Evolutionary conservation across 2,329 filamentous ascomycete genomes (phyloP).

Genomic region (Fusarium protoensiforme): DNA sequence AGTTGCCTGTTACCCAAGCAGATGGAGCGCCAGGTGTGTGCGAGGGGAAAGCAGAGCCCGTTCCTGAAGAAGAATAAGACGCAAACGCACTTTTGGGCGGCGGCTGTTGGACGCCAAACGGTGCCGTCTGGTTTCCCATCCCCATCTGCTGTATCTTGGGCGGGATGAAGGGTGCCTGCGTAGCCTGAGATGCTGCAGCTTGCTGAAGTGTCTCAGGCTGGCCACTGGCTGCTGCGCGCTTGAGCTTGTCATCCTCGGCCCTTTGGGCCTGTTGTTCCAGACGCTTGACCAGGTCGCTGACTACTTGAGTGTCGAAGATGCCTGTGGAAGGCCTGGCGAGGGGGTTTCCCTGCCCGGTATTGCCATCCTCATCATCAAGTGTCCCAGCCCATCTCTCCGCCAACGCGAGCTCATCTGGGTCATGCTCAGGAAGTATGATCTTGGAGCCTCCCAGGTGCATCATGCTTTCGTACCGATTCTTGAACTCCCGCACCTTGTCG

Average conservation of each 20-base stretch:
- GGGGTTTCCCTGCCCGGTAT: neutral
- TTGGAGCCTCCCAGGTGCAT: slow-evolving; percentile 30
- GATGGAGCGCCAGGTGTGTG: neutral
- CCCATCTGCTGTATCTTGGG: slow-evolving; percentile 27
- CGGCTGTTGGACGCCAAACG: neutral
- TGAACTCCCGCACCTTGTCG: slow-evolving; percentile 21
- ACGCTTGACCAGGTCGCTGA: slow-evolving; percentile 7
- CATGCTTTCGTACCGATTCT: slow-evolving; percentile 8
- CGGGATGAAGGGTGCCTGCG: neutral
- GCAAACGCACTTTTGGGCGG: slow-evolving; percentile 3
- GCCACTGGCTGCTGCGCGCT: neutral
- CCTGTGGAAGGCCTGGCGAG: slow-evolving; percentile 24
- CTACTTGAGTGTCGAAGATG: slow-evolving; percentile 14
- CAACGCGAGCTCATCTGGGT: slow-evolving; percentile 21
- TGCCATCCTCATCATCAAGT: slow-evolving; percentile 23
- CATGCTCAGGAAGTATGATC: slow-evolving; percentile 20
- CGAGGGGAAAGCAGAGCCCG: slow-evolving; percentile 14
- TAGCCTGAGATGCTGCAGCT: slow-evolving; percentile 15
- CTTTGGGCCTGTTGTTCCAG: slow-evolving; percentile 3
- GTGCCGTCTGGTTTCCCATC: slow-evolving; percentile 9
- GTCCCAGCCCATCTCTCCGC: slow-evolving; percentile 33
- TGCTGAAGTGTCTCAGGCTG: slow-evolving; percentile 6
- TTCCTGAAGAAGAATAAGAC: slow-evolving; percentile 7
- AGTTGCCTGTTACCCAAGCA: slow-evolving; percentile 18
- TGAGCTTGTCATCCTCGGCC: neutral